A percentile compares a stretch with the other conserved stretches of the same genome.
Conservation (phyloP, 1,284 basidiomycete genomes). For the Tilletia walkeri region DNA sequence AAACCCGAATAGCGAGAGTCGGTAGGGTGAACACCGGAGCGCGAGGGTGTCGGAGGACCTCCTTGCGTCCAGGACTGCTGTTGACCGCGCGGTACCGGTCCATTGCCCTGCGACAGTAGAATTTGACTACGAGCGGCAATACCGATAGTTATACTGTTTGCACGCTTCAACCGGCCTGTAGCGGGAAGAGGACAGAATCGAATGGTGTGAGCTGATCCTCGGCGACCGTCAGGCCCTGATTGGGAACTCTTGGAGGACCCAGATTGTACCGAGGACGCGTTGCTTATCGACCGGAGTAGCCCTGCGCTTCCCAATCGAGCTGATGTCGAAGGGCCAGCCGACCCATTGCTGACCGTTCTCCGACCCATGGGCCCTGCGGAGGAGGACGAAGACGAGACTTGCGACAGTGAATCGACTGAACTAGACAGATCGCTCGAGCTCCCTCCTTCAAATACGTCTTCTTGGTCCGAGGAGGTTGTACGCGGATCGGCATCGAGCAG, state of each 20-base stretch:
- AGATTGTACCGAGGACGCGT: background rate
- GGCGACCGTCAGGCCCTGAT: background rate
- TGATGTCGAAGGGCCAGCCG: too few relatives aligned
- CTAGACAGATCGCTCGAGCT: constrained; percentile 32
- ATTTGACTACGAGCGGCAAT: constrained; percentile 48
- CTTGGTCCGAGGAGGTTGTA: constrained; percentile 22
- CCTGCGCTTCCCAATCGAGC: too few relatives aligned
- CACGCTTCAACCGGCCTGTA: constrained; percentile 42
- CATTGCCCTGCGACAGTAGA: constrained; percentile 43
- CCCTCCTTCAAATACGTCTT: constrained; percentile 26
- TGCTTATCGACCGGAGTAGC: background rate
- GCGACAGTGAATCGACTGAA: constrained; percentile 20
- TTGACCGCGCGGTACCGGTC: constrained; percentile 18
- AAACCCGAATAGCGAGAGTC: constrained; percentile 15
- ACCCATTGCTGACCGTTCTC: too few relatives aligned
- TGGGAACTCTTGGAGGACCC: background rate
- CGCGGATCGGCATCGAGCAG: constrained; percentile 41
- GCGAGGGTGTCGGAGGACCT: background rate
- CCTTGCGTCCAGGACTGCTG: constrained; percentile 21
- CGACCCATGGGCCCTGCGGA: too few relatives aligned
- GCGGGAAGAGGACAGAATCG: constrained; percentile 44
- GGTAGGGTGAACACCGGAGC: background rate
- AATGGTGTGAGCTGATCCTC: constrained; percentile 33
- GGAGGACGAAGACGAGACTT: background rate
- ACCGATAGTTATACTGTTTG: constrained; percentile 52